These are phyloP conservation scores for Sporodiniella umbellata DNA, from an alignment of 371 early-diverging fungal genomes.

Conservation along the genomic window DNA sequence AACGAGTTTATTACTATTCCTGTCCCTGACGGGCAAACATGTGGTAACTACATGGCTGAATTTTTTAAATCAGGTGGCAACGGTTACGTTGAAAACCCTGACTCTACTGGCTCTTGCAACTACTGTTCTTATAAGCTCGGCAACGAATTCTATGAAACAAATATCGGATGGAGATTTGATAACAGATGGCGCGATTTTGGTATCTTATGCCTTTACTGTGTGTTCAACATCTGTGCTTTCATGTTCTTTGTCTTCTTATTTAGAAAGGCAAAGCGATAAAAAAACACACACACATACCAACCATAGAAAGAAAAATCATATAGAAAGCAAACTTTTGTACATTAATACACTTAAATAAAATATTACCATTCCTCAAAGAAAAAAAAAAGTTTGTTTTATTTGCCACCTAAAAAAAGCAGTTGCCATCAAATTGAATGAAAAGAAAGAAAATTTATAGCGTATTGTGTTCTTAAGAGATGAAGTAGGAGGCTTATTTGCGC, in stretches of 20 bases:
- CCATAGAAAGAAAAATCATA: no score
- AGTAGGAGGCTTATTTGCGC: no score
- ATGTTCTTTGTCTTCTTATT: slow-evolving; percentile 40
- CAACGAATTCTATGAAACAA: slow-evolving; percentile 48
- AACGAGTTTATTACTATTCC: slow-evolving; percentile 50
- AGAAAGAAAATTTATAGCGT: no score
- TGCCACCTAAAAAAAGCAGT: no score
- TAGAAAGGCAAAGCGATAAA: slow-evolving; percentile 38
- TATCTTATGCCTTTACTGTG: slow-evolving; percentile 54
- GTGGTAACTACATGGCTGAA: slow-evolving; percentile 57
- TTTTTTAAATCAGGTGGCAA: slow-evolving; percentile 45
- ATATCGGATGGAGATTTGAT: slow-evolving; percentile 56
- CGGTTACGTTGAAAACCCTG: slow-evolving; percentile 58
- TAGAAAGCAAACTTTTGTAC: not conserved
- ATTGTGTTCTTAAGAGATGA: no score
- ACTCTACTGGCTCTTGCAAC: slow-evolving; percentile 53
- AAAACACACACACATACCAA: no score
- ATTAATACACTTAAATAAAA: not conserved
- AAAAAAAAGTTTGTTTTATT: not conserved
- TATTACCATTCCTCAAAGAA: no score
- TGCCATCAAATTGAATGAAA: not conserved
- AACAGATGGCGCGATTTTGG: slow-evolving; percentile 76
- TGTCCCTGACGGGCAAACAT: slow-evolving; percentile 61
- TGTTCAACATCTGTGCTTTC: slow-evolving; percentile 52
- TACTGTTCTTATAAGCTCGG: slow-evolving; percentile 65